Percentiles rank a stretch among this genome's conserved stretches.
Conservation (phyloP, 768 basidiomycete species). For the Cystobasidium tubakii region DNA sequence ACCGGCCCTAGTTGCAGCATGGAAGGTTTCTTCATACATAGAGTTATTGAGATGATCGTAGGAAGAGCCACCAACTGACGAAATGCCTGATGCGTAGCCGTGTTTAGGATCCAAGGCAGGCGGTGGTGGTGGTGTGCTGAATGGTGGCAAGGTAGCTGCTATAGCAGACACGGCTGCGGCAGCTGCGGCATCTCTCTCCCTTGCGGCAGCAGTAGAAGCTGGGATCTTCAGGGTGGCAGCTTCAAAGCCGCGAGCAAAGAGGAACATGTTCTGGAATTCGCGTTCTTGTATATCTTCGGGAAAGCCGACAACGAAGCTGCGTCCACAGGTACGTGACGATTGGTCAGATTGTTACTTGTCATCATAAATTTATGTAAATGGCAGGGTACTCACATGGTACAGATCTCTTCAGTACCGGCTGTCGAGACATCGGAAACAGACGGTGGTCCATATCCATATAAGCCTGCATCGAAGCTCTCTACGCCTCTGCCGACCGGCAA, state of each 20-base stretch:
- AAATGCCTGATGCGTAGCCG: background rate
- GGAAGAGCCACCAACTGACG: background rate
- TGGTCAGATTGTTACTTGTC: background rate
- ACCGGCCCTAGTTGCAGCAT: background rate
- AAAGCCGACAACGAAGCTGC: slow-evolving; percentile 85
- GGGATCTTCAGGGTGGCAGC: slow-evolving; percentile 97
- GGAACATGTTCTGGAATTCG: slow-evolving; percentile 99
- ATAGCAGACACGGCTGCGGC: slow-evolving; percentile 34
- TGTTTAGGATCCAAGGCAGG: background rate
- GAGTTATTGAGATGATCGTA: slow-evolving; percentile 25
- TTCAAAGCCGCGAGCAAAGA: slow-evolving; percentile 90
- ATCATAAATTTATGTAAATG: background rate
- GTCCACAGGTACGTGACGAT: slow-evolving; percentile 55
- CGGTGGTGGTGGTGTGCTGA: slow-evolving; percentile 12
- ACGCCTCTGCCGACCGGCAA: background rate
- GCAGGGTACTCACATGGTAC: slow-evolving; percentile 48
- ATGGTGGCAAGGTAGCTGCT: slow-evolving; percentile 18
- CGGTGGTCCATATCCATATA: background rate
- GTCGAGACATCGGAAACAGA: slow-evolving; percentile 7
- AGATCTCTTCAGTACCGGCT: slow-evolving; percentile 39
- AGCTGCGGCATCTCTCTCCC: slow-evolving; percentile 38
- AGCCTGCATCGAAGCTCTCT: background rate
- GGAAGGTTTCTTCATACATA: slow-evolving; percentile 8
- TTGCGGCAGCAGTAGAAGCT: slow-evolving; percentile 21
- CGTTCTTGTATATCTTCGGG: slow-evolving; percentile 99